Base-by-base conservation (phyloP, 768 basidiomycete species). In the Tulasnella sp. region DNA sequence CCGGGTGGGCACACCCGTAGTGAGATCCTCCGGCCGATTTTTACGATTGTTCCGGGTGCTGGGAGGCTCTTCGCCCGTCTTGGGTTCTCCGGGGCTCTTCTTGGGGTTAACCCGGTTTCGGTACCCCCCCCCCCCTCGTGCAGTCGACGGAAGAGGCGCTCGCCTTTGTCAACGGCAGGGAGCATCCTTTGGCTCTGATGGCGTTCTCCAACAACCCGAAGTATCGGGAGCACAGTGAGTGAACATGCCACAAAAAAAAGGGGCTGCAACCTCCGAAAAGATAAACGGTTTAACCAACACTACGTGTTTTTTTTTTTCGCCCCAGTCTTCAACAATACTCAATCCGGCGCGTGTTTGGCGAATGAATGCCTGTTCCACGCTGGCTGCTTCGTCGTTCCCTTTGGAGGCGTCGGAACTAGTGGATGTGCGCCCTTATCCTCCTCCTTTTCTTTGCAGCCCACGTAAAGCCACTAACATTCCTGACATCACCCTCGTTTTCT, bases 121-220 rank as follows among this genome's bases (percentile, higher is more conserved):
- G 9, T 73, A 51, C n/a, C 37, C 26, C 13, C 13, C 44, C 7
- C 18, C 26, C 16, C 35, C 3, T 40, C 70, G 1, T 69, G 42
- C 44, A 80, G 79, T 69, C 70, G 39, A 32, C 82, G 32, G 81
- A 83, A 3, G 80, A 82, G 11, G 83, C 83, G 23, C 78, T 84
- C 32, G 79, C 73, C 11, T 76, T 81, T 69, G 80, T 84, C 71
- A 81, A 81, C 55, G 32, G 32, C 73, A 91, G 90, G 26, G 86
- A 88, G 48, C 86, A 88, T 77, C 89, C 92, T 1, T 86, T 93
- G 5, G 89, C 89, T 3, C 57, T 92, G 32, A 93, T 93, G 80
- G 86, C 85, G 0, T 94, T 93, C 82, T 90, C 89, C 0, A 86
- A 89, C 20, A 84, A 87, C 67, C 83, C 85, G 0, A 82, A 83